Conservation (phyloP, 345 rosid genomes). For the Microcos paniculata region DNA sequence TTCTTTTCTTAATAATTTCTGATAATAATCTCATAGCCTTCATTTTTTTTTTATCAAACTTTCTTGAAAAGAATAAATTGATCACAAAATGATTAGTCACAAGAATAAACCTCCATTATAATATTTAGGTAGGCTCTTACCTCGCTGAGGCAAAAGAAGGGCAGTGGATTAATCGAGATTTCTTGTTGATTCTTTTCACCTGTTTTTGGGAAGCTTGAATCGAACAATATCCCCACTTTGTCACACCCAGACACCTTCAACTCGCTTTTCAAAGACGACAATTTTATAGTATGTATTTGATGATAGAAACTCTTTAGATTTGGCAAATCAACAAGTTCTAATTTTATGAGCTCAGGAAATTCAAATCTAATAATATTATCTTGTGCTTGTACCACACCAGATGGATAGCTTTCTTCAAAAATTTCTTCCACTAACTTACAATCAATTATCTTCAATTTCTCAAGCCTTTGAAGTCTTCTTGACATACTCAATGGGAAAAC, state of each 20-base stretch:
- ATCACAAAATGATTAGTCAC: neutral
- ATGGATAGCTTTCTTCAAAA: neutral
- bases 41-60: too few species aligned
- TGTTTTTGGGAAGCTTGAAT: neutral
- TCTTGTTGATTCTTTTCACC: neutral
- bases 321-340: neutral
- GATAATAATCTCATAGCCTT: too few species aligned
- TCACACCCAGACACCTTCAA: rapidly evolving
- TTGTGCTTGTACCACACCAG: neutral
- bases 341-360: neutral
- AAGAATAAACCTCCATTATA: neutral
- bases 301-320: neutral
- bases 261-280: neutral
- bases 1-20: too few species aligned
- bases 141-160: neutral
- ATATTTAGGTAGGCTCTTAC: neutral
- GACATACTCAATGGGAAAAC: neutral
- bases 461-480: neutral
- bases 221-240: neutral
- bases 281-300: neutral
- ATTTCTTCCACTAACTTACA: neutral
- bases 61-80: too few species aligned
- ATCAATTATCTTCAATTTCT: neutral
- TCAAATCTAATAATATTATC: neutral
- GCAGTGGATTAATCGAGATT: neutral